Evolutionary conservation across 305 asterid species (phyloP), one percentile per base, ranked within the genome.

Genomic region (Solanum hybrid): DNA sequence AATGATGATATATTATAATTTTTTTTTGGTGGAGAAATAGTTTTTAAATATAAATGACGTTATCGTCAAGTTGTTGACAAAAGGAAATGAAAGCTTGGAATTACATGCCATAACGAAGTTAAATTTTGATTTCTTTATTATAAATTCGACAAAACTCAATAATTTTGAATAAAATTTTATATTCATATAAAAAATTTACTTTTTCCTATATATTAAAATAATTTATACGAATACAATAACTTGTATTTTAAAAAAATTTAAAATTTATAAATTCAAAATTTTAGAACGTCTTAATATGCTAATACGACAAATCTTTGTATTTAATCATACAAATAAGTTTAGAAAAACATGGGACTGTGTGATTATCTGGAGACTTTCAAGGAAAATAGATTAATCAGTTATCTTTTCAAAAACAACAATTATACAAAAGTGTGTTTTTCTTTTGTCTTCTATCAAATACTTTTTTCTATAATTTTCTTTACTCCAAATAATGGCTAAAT

Each of bases 131-230:
- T 42, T 1, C 2, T 0, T 0, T 42, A 0, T 46, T 46, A 46
- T 46, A 16, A 51, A n/a, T 64, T 64, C 1, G 1, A 66, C 12
- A 2, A 0, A n/a, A 66, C 0, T 4, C 2, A n/a, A 69, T 69
- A 24, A 60, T 7, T 20, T 60, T 60, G 0, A 60, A 20, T 60
- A 9, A 60, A 56, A 20, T 7, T 56, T 56, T 56, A 7, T 56
- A 20, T 7, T 7, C 5, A 20, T 56, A 56, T 7, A 1, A 20
- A 20, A 56, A 56, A 0, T 56, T 56, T 56, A 17, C 4, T 38
- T 38, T 38, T 38, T 10, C 0, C 46, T 10, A 40, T 16, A 16
- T 51, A 51, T 51, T 51, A 51, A 17, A 14, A 56, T 17, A 56
- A 56, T 56, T 56, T 56, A 56, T 56, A 56, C 2, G 10, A 56